These are phyloP conservation scores for Rhododendron kiyosumense DNA, from an alignment of 148 eudicot species.

Conservation along the genomic window DNA sequence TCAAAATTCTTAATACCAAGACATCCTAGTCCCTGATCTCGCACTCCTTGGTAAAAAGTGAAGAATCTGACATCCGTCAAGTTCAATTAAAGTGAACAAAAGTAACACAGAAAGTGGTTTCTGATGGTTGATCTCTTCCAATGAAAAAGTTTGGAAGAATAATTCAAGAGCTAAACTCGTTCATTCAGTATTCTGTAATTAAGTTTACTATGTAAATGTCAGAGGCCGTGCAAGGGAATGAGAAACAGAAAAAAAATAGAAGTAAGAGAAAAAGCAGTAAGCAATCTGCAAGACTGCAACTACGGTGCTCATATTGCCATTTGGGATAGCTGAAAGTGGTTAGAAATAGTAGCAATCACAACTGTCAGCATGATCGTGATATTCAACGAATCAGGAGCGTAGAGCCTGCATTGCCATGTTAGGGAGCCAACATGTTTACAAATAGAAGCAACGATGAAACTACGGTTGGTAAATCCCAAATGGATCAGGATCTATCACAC, in stretches of 20 bases:
- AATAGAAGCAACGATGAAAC: background rate
- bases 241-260: background rate
- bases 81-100: background rate
- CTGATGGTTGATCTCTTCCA: background rate
- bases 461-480: background rate
- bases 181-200: background rate
- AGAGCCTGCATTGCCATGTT: background rate
- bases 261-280: background rate
- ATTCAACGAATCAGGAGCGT: background rate
- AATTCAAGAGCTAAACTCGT: background rate
- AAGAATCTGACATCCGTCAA: background rate
- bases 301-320: background rate
- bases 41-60: background rate
- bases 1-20: background rate
- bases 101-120: background rate
- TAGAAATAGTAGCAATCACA: background rate
- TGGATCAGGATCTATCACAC: background rate
- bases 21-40: background rate
- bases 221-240: background rate
- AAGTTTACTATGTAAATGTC: background rate
- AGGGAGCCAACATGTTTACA: background rate
- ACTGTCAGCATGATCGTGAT: background rate
- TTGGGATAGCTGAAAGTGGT: background rate
- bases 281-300: background rate
- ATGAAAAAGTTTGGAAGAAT: background rate